These are phyloP conservation scores for Phylloporus gajari DNA, from an alignment of 1,284 basidiomycete genomes.

Conservation along the genomic window DNA sequence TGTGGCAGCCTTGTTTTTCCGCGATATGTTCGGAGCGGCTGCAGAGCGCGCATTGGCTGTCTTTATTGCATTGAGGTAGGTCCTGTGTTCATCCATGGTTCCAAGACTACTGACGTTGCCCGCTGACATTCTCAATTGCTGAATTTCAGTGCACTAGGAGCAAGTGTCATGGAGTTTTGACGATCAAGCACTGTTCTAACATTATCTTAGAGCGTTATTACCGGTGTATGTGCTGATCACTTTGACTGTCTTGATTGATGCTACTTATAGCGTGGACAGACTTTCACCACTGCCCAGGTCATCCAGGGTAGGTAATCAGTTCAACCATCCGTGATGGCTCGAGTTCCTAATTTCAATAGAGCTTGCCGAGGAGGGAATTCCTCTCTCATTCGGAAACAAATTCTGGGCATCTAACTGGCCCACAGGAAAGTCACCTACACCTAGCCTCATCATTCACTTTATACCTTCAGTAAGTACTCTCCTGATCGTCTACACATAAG, in stretches of 20 bases:
- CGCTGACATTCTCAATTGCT: not conserved
- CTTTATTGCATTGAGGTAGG: conserved; percentile 62
- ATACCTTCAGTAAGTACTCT: conserved; percentile 42
- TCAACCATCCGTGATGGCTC: no score
- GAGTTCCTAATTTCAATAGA: no score
- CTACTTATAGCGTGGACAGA: no score
- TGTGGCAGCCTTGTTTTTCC: conserved; percentile 65
- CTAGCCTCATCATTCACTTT: conserved; percentile 50
- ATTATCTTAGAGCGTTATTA: conserved; percentile 46
- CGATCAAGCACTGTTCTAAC: conserved; percentile 24
- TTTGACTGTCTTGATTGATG: no score
- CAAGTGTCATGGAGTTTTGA: conserved; percentile 25
- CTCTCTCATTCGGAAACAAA: conserved; percentile 50
- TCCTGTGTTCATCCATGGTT: not conserved
- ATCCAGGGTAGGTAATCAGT: conserved; percentile 59
- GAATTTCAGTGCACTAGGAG: conserved; percentile 38
- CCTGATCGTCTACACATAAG: not conserved
- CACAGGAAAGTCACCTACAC: conserved; percentile 50
- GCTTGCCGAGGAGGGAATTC: conserved; percentile 54
- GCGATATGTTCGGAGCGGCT: conserved; percentile 60
- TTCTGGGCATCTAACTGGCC: conserved; percentile 56
- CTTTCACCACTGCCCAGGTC: conserved; percentile 57
- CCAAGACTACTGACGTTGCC: no score
- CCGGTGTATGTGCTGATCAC: conserved; percentile 37
- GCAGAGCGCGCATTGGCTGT: conserved; percentile 61